Conservation (phyloP, 2,329 filamentous ascomycete genomes). For the Orbilia oligospora region DNA sequence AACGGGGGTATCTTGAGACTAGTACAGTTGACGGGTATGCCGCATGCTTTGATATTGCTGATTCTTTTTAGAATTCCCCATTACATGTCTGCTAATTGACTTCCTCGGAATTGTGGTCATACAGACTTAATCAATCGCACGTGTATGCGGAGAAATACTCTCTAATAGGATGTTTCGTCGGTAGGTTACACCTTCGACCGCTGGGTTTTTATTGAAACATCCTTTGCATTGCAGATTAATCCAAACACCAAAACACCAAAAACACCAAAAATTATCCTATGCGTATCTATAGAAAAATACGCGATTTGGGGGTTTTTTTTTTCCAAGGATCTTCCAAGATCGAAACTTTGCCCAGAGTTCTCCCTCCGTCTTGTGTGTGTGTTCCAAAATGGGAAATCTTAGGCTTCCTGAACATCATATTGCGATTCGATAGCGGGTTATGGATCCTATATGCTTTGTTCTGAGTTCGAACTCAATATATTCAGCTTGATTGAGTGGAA, state of each 20-base stretch:
- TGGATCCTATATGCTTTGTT: not conserved
- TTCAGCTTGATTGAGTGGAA: not conserved
- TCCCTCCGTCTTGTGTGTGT: not conserved
- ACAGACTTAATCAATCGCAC: no score
- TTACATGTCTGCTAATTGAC: not conserved
- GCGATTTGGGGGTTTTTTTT: not conserved
- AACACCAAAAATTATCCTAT: slow-evolving; percentile 7
- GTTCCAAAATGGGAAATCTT: not conserved
- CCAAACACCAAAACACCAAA: slow-evolving; percentile 6
- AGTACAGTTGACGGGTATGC: slow-evolving; percentile 15
- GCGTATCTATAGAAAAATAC: not conserved
- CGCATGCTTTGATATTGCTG: not conserved
- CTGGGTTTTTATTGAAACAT: not conserved
- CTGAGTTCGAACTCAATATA: not conserved
- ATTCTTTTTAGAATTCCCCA: not conserved
- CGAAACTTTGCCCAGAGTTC: slow-evolving; percentile 10
- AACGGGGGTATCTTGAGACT: not conserved
- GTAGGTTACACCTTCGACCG: slow-evolving; percentile 1
- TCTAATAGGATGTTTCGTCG: not conserved
- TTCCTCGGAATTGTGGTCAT: not conserved
- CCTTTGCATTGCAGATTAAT: slow-evolving; percentile 1
- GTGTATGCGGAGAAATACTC: not conserved
- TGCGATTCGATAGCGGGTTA: not conserved
- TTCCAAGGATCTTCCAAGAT: slow-evolving; percentile 9
- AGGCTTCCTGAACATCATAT: not conserved